Conservation (phyloP, 306 rosid species). For the Luffa aegyptiaca region DNA sequence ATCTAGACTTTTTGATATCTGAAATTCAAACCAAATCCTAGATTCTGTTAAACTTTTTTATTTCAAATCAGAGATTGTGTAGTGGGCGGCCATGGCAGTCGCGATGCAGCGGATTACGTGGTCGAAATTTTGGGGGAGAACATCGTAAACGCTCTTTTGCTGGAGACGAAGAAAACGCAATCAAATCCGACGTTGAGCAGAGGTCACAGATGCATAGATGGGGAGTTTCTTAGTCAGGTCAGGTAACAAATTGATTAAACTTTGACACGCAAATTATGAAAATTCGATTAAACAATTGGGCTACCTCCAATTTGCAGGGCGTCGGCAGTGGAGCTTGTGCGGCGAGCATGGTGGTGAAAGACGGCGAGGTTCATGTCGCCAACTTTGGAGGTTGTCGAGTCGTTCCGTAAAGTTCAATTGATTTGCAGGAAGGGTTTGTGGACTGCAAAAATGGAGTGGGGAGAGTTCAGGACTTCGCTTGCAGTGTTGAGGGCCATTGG, state of each 20-base stretch:
- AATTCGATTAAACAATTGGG: neutral
- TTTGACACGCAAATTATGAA: neutral
- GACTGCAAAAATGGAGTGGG: slow-evolving; percentile 26
- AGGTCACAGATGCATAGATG: slow-evolving; percentile 26
- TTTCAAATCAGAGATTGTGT: too few species aligned
- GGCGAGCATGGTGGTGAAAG: slow-evolving; percentile 26
- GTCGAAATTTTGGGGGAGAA: slow-evolving; percentile 29
- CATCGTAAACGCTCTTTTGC: slow-evolving; percentile 15
- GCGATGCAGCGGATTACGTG: slow-evolving; percentile 27
- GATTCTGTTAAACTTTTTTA: too few species aligned
- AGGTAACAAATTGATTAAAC: neutral
- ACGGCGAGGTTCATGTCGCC: slow-evolving; percentile 23
- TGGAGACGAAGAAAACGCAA: slow-evolving; percentile 8
- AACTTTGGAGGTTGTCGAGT: slow-evolving; percentile 35
- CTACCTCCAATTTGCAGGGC: slow-evolving; percentile 11
- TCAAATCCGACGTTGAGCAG: slow-evolving; percentile 19
- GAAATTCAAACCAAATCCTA: too few species aligned
- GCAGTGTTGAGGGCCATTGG: slow-evolving; percentile 36
- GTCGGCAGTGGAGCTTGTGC: slow-evolving; percentile 36
- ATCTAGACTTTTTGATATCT: too few species aligned
- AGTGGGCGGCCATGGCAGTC: slow-evolving; percentile 38
- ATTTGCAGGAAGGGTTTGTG: slow-evolving; percentile 31
- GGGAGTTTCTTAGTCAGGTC: slow-evolving; percentile 32
- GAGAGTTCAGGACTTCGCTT: slow-evolving; percentile 32
- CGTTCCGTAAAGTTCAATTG: neutral